Evolutionary conservation across 768 basidiomycete species (phyloP), one percentile per base, ranked within the genome.

Genomic region (Leucosporidium scottii): DNA sequence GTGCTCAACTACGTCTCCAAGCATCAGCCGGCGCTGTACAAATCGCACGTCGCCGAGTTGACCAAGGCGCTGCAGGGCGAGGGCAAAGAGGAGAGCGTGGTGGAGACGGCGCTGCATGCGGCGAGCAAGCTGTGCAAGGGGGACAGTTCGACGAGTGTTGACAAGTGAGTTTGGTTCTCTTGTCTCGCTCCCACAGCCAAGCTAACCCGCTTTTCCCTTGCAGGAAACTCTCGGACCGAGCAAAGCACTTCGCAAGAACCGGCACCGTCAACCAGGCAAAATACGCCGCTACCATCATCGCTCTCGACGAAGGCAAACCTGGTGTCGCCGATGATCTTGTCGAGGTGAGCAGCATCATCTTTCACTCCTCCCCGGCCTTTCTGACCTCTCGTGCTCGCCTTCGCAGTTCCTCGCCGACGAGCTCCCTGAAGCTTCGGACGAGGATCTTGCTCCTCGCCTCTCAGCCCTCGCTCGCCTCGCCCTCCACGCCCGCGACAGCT

Each of bases 381-480:
- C 23, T 20, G 8, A 9, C 15, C 18, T 4, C 1, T 36, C 17
- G 7, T 21, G 1, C 25, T 25, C 34, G 13, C 18, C 51, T 28
- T 55, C 71, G n/a, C 71, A 93, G 91, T 78, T 81, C 21, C 85
- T 93, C 59, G 80, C 85, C 20, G 81, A 82, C 3, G 77, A 75
- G 4, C 80, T 93, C 27, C 70, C 79, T 4, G 79, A 82, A 0
- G 81, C 80, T 0, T 74, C 80, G 0, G 82, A 83, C 0, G 83
- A 85, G 27, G 74, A 77, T 17, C 81, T 90, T 1, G 84, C 86
- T 0, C 83, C 89, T 0, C 85, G 87, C 67, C 79, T 90, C 1
- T 82, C 86, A 2, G 88, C 86, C 1, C 82, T 98, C 10, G 83
- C 83, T 0, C 88, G 96, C 75, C 78, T 96, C 31, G 86, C 89